Evolutionary conservation across 2,329 filamentous ascomycete species (phyloP).

Genomic region (Fusarium chuoi): DNA sequence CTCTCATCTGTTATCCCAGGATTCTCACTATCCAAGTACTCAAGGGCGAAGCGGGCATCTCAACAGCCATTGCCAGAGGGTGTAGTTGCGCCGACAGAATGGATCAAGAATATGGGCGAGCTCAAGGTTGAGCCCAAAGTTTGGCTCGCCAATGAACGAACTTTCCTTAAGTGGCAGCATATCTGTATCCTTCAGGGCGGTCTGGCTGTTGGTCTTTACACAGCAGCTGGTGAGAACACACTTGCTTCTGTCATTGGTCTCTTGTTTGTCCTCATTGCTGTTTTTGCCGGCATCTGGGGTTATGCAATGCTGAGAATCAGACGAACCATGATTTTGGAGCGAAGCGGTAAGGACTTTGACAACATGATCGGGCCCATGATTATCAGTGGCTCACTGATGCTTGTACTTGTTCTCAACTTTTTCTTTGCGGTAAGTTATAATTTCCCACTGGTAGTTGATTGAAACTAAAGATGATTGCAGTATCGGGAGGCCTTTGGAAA

Average conservation of each 20-base stretch:
- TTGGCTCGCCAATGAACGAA: constrained; percentile 98
- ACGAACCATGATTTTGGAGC: constrained; percentile 80
- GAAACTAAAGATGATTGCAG: constrained; percentile 37
- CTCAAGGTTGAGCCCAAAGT: constrained; percentile 97
- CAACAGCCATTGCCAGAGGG: constrained; percentile 76
- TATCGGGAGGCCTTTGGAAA: constrained; percentile 49
- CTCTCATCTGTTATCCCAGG: constrained; percentile 81
- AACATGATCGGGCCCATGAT: constrained; percentile 86
- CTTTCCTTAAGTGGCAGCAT: constrained; percentile 99
- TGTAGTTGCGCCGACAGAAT: constrained; percentile 83
- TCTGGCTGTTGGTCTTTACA: constrained; percentile 85
- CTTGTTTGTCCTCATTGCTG: constrained; percentile 82
- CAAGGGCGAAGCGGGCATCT: constrained; percentile 63
- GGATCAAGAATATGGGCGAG: constrained; percentile 95
- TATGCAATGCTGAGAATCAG: constrained; percentile 83
- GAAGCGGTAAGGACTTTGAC: constrained; percentile 94
- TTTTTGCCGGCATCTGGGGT: constrained; percentile 88
- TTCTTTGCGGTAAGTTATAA: constrained; percentile 75
- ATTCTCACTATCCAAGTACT: constrained; percentile 84
- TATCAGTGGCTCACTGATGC: constrained; percentile 80
- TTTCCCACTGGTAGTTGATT: not conserved
- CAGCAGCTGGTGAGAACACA: constrained; percentile 83
- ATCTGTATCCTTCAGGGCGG: constrained; percentile 88
- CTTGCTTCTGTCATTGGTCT: constrained; percentile 83
- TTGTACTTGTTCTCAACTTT: constrained; percentile 88